Percentiles rank a stretch among this genome's conserved stretches.
These are phyloP conservation scores for Linnemannia exigua DNA, from an alignment of 192 early-diverging fungal species.

Conservation along the genomic window DNA sequence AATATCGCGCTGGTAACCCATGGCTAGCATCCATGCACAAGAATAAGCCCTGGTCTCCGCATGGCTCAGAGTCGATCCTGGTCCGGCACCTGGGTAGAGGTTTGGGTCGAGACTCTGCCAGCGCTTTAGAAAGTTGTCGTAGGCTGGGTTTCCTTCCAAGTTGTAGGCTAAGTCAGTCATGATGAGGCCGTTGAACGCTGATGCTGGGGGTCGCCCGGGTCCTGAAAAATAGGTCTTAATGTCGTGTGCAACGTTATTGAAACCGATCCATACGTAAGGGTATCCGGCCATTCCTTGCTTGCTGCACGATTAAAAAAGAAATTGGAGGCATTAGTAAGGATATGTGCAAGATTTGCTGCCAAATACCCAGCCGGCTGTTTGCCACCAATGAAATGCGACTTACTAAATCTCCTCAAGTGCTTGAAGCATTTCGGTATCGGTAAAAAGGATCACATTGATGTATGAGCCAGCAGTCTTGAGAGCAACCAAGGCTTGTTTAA, in stretches of 20 bases:
- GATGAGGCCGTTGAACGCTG: slow-evolving; percentile 16
- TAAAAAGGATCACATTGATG: neutral
- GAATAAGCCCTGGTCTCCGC: slow-evolving; percentile 1
- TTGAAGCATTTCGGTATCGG: neutral
- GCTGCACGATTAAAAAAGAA: neutral
- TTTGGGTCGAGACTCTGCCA: slow-evolving; percentile 13
- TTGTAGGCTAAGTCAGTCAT: neutral
- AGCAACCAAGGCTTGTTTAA: neutral
- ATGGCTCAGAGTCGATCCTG: neutral
- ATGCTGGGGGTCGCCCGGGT: neutral
- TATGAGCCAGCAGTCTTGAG: neutral
- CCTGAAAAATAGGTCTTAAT: neutral
- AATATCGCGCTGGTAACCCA: slow-evolving; percentile 17
- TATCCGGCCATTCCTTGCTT: neutral
- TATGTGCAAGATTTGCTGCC: neutral
- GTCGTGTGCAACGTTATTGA: slow-evolving; percentile 2
- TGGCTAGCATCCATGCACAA: slow-evolving; percentile 8
- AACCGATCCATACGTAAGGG: slow-evolving; percentile 16
- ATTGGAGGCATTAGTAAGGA: neutral
- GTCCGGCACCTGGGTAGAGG: slow-evolving; percentile 12
- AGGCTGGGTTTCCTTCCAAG: neutral
- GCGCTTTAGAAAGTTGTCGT: slow-evolving; percentile 4
- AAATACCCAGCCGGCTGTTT: neutral
- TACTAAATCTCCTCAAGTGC: neutral
- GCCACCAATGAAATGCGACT: neutral